phyloP scores from a whole-genome alignment of 257 asterid genomes.

The Solanum chiquidenum region DNA sequence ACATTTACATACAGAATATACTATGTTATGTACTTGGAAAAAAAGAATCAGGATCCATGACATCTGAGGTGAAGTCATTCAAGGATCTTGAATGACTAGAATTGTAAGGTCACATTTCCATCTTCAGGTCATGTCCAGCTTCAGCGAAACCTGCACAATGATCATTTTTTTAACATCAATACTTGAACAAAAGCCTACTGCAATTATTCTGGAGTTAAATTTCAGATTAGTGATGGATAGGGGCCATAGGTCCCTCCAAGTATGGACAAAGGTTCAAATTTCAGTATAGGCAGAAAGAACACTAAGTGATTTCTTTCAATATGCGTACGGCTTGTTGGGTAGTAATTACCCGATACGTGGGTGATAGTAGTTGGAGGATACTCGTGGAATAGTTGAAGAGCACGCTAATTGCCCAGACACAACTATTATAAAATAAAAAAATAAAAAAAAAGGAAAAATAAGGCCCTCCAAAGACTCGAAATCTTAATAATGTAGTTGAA shows the following conservation, averaged over 20 bases:
- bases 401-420: neutral
- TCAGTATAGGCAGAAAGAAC: neutral
- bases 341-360: neutral
- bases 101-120: slow-evolving; percentile 49
- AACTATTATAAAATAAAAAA: neutral
- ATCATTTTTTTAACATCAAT: neutral
- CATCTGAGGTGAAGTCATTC: slow-evolving; percentile 12
- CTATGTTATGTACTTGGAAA: slow-evolving; percentile 10
- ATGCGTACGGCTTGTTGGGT: neutral
- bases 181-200: neutral
- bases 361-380: neutral
- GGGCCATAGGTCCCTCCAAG: neutral
- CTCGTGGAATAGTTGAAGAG: neutral
- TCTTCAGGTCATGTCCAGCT: slow-evolving; percentile 39
- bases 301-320: neutral
- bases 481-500: neutral
- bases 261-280: neutral
- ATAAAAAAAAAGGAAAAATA: neutral
- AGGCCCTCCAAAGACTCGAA: neutral
- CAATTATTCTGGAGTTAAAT: neutral
- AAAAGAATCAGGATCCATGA: slow-evolving; percentile 8
- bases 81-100: neutral
- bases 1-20: slow-evolving; percentile 24
- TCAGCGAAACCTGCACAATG: slow-evolving; percentile 39
- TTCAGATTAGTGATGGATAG: neutral